Percentiles rank a stretch among this genome's conserved stretches.
phyloP scores from a whole-genome alignment of 2,329 filamentous ascomycete genomes.

The Mollisia scopiformis region DNA sequence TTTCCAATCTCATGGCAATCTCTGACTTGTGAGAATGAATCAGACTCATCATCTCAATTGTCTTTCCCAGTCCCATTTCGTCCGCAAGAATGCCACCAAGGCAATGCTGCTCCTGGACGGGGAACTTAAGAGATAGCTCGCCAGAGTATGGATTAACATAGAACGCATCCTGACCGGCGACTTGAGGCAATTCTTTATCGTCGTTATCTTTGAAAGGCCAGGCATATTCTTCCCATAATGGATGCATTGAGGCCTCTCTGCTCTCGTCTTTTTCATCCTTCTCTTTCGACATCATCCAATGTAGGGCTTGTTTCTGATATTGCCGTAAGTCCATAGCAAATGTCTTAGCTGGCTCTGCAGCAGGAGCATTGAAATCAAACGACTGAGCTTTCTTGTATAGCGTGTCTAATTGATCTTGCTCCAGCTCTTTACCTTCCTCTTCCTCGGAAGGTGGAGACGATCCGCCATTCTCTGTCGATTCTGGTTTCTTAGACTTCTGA shows the following conservation, averaged over 20 bases:
- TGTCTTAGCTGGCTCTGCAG: constrained; percentile 78
- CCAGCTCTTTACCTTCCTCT: constrained; percentile 88
- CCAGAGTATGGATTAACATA: constrained; percentile 98
- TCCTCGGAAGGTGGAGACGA: constrained; percentile 56
- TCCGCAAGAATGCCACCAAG: constrained; percentile 92
- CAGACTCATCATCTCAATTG: constrained; percentile 96
- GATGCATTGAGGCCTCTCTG: constrained; percentile 86
- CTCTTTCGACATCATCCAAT: constrained; percentile 98
- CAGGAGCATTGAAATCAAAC: constrained; percentile 91
- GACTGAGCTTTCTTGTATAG: constrained; percentile 96
- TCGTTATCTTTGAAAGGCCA: constrained; percentile 91
- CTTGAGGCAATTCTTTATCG: constrained; percentile 69
- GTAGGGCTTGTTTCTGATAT: constrained; percentile 92
- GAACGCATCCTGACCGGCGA: constrained; percentile 73
- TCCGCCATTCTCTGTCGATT: constrained; percentile 19
- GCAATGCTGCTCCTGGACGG: constrained; percentile 91
- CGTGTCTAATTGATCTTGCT: constrained; percentile 92
- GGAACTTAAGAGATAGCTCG: constrained; percentile 89
- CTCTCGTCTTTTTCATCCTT: constrained; percentile 70
- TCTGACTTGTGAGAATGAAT: constrained; percentile 81
- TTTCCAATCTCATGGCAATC: constrained; percentile 44
- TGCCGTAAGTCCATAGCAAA: constrained; percentile 85
- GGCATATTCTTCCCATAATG: constrained; percentile 92
- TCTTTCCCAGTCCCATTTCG: constrained; percentile 98
- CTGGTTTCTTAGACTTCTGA: constrained; percentile 45